Evolutionary conservation across 2,329 filamentous ascomycete species (phyloP).

Genomic region (Xylariomycetidae sp.): DNA sequence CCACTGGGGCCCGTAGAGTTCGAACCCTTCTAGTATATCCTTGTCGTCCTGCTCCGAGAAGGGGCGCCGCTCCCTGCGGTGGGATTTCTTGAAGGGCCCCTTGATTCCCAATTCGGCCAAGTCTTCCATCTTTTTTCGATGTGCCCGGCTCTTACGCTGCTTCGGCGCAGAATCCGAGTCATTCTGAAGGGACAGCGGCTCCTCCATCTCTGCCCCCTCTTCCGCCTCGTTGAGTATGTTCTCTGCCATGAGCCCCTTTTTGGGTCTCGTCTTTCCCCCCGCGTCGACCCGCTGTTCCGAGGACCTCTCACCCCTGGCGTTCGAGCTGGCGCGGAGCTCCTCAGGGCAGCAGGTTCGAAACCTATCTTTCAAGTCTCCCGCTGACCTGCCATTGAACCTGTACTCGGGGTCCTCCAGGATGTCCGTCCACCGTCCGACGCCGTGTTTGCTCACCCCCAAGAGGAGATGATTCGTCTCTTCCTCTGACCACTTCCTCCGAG

Average conservation of each 20-base stretch:
- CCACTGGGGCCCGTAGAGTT: slow-evolving; percentile 59
- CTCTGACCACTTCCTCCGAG: slow-evolving; percentile 60
- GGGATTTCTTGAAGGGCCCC: slow-evolving; percentile 58
- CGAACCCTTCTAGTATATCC: slow-evolving; percentile 57
- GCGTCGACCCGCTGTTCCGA: slow-evolving; percentile 16
- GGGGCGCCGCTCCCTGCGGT: slow-evolving; percentile 53
- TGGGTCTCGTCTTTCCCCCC: slow-evolving; percentile 32
- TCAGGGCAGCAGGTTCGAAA: slow-evolving; percentile 63
- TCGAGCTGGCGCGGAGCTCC: slow-evolving; percentile 45
- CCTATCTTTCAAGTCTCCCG: slow-evolving; percentile 61
- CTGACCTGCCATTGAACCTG: slow-evolving; percentile 55
- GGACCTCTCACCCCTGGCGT: slow-evolving; percentile 25
- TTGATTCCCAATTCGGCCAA: slow-evolving; percentile 55
- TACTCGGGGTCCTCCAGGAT: slow-evolving; percentile 59
- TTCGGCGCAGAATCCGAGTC: slow-evolving; percentile 34
- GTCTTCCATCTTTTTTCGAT: slow-evolving; percentile 53
- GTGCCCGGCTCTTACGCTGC: slow-evolving; percentile 47
- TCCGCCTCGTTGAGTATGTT: slow-evolving; percentile 50
- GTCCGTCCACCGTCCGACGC: slow-evolving; percentile 61
- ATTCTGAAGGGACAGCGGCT: slow-evolving; percentile 18
- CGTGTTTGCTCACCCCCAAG: slow-evolving; percentile 57
- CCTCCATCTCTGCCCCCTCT: slow-evolving; percentile 26
- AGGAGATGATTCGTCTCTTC: slow-evolving; percentile 60
- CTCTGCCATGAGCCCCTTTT: slow-evolving; percentile 48
- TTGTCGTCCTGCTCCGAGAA: slow-evolving; percentile 61